These are phyloP conservation scores for Paramecium sexaurelia DNA, from an alignment of 73 alveolate genomes.

Conservation along the genomic window DNA sequence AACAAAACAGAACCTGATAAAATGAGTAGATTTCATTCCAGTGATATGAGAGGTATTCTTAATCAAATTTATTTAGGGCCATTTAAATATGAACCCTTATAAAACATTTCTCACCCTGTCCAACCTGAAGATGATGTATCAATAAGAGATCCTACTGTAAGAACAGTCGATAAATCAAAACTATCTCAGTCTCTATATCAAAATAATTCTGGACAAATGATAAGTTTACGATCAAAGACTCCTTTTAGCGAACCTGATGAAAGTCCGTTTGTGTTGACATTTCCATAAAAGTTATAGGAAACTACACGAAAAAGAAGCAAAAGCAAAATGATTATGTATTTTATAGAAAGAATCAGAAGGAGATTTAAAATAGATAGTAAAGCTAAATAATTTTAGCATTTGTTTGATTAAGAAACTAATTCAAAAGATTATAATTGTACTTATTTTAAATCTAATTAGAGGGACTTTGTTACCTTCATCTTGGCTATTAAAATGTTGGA, in stretches of 20 bases:
- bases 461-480: conserved; percentile 12
- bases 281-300: neutral
- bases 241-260: neutral
- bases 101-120: conserved; percentile 11
- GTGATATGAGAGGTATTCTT: neutral
- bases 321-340: neutral
- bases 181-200: neutral
- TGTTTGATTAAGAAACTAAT: neutral
- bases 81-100: neutral
- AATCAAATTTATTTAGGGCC: neutral
- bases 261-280: neutral
- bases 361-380: conserved; percentile 11
- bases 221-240: neutral
- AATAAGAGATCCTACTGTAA: conserved; percentile 2
- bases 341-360: neutral
- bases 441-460: neutral
- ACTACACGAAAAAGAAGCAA: neutral
- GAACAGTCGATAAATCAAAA: conserved; percentile 26
- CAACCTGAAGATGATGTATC: conserved; percentile 57
- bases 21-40: neutral
- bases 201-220: neutral
- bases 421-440: neutral
- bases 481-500: neutral
- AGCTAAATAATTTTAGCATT: neutral
- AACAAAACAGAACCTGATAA: conserved; percentile 7